Evolutionary conservation across 148 eudicot species (phyloP), one percentile per base, ranked within the genome.

Genomic region (Polygonum aviculare): DNA sequence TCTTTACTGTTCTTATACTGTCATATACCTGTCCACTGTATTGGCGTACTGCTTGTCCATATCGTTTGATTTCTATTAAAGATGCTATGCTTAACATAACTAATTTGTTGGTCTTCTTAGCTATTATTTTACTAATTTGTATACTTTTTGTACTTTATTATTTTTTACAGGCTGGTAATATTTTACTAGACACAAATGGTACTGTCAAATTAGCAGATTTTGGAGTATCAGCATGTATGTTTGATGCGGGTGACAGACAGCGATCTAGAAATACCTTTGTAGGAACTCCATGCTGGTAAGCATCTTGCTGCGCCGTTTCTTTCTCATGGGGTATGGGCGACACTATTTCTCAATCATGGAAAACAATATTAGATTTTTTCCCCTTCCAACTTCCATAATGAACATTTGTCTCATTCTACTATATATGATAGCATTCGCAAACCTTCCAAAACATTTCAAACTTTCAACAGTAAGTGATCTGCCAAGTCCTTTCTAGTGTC

Each of bases 191-290:
- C 82, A 76, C 90, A 74, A 85, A 87, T 81, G 99, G 99, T 78
- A 59, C 87, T 10, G 86, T 95, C 82, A 95, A 95, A 86, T 78
- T 95, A 69, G 99, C 93, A 44, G 99, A 95, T 78, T 95, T 92
- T 78, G 99, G 99, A 12, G 99, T 95, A 33, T 89, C 99, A 77
- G 99, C 99, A 59, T 93, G 94, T 78, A 92, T 95, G 96, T 95
- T 89, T 87, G 99, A 95, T 67, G 78, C 90, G 49, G 97, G 97
- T 74, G 99, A 95, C 80, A 86, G 99, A 77, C 99, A 95, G 15
- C 92, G 96, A 59, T 86, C 96, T 76, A 88, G 99, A 81, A 95
- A 95, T 82, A 94, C 98, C 78, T 92, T 94, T 81, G 98, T 92
- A 81, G 98, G 98, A 81, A 94, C 97, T 67, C 98, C 98, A 52